These are phyloP conservation scores for Ceratocystis eucalypticola DNA, from an alignment of 2,329 filamentous ascomycete species.

Conservation along the genomic window DNA sequence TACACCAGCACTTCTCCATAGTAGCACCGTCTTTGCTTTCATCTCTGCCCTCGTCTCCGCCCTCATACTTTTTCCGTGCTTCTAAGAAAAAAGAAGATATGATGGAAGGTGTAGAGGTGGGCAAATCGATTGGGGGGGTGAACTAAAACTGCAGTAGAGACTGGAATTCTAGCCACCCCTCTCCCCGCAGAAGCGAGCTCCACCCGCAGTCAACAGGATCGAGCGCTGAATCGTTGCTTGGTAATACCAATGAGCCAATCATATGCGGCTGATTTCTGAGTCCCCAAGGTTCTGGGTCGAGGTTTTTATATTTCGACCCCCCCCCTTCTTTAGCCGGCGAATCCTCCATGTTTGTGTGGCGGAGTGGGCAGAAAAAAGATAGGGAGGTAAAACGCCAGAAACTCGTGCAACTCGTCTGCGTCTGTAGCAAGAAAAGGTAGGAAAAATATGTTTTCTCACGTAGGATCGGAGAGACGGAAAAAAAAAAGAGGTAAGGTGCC, in stretches of 20 bases:
- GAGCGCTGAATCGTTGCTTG: neutral
- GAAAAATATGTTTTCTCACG: neutral
- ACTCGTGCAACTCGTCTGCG: slow-evolving; percentile 6
- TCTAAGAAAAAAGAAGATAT: neutral
- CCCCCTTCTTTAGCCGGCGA: neutral
- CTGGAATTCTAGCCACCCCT: slow-evolving; percentile 1
- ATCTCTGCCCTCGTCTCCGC: neutral
- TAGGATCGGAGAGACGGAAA: neutral
- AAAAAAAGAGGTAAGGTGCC: neutral
- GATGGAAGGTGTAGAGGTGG: neutral
- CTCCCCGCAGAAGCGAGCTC: neutral
- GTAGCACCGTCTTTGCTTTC: neutral
- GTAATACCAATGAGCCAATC: slow-evolving; percentile 4
- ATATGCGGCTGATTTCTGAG: neutral
- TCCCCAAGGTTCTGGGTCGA: slow-evolving; percentile 7
- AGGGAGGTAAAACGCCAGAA: slow-evolving; percentile 7
- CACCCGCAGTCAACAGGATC: slow-evolving; percentile 7
- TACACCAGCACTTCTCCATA: neutral
- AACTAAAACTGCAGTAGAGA: neutral
- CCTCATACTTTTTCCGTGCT: neutral
- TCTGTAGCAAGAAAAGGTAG: neutral
- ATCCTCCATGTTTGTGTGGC: slow-evolving; percentile 10
- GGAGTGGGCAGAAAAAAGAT: slow-evolving; percentile 2
- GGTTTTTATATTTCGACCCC: slow-evolving; percentile 6
- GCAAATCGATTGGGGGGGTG: neutral